Evolutionary conservation across 768 basidiomycete species (phyloP).

Genomic region (Butyriboletus loyo): DNA sequence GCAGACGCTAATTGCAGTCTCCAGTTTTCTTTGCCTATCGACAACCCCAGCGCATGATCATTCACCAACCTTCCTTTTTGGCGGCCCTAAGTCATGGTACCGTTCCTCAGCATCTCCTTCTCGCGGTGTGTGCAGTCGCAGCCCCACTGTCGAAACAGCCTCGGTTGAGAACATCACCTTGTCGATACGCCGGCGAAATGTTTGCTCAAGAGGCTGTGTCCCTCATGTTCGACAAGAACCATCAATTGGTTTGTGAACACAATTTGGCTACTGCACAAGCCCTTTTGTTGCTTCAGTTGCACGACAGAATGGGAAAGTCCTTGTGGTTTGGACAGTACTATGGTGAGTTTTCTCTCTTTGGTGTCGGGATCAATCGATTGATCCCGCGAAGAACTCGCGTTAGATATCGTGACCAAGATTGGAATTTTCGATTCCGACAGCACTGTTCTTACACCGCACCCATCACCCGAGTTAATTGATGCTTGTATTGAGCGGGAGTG

Average conservation of each 20-base stretch:
- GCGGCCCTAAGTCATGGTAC: slow-evolving; percentile 61
- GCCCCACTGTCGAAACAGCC: slow-evolving; percentile 73
- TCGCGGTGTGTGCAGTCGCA: slow-evolving; percentile 74
- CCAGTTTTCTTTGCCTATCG: slow-evolving; percentile 81
- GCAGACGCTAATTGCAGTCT: slow-evolving; percentile 1
- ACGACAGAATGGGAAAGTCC: slow-evolving; percentile 50
- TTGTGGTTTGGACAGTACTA: slow-evolving; percentile 29
- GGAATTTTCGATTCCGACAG: slow-evolving; percentile 63
- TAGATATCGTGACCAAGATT: slow-evolving; percentile 65
- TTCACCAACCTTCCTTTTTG: slow-evolving; percentile 78
- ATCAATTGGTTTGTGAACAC: slow-evolving; percentile 56
- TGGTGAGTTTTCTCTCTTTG: slow-evolving; percentile 23
- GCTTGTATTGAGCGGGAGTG: slow-evolving; percentile 71
- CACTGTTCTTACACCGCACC: slow-evolving; percentile 55
- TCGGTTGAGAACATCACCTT: slow-evolving; percentile 51
- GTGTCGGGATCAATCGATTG: slow-evolving; percentile 4
- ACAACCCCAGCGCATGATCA: slow-evolving; percentile 70
- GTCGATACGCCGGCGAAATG: slow-evolving; percentile 51
- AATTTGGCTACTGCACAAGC: slow-evolving; percentile 73
- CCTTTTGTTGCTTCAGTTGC: slow-evolving; percentile 66
- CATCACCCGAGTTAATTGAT: slow-evolving; percentile 57
- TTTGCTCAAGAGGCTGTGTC: slow-evolving; percentile 59
- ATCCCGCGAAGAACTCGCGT: slow-evolving; percentile 49
- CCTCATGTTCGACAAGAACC: slow-evolving; percentile 70
- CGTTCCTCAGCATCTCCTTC: slow-evolving; percentile 67